Evolutionary conservation across 2,329 filamentous ascomycete genomes (phyloP).

Genomic region (Cladophialophora exuberans): DNA sequence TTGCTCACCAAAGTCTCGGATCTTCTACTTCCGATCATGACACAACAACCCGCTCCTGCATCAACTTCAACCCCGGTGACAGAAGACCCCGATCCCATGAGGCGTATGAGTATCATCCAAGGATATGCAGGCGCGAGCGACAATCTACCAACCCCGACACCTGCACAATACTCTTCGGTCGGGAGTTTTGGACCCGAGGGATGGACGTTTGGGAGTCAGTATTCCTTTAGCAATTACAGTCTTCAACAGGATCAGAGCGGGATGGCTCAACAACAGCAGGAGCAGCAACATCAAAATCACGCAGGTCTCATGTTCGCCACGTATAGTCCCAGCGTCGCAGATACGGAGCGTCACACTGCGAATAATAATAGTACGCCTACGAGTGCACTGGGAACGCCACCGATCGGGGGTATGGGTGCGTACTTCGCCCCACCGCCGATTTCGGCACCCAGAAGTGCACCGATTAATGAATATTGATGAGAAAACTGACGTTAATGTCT

Average conservation of each 20-base stretch:
- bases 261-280: neutral
- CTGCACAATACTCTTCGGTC: conserved; percentile 7
- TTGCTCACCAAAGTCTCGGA: conserved; percentile 77
- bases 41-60: neutral
- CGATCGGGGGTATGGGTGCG: no score
- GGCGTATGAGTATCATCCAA: conserved; percentile 29
- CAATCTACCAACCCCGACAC: conserved; percentile 23
- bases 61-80: no score
- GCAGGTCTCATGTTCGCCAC: conserved; percentile 4
- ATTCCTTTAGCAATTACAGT: neutral
- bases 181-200: neutral
- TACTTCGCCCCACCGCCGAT: no score
- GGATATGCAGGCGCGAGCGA: conserved; percentile 30
- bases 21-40: conserved; percentile 57
- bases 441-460: no score
- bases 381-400: neutral
- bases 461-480: no score
- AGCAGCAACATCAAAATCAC: neutral
- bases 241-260: no score
- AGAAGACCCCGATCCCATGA: neutral
- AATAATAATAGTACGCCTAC: conserved; percentile 4
- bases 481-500: no score
- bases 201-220: neutral
- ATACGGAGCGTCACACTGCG: conserved; percentile 1
- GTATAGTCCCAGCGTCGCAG: conserved; percentile 16